Evolutionary conservation across 805 yeast species (phyloP).

Genomic region (Dipodascus albidus): DNA sequence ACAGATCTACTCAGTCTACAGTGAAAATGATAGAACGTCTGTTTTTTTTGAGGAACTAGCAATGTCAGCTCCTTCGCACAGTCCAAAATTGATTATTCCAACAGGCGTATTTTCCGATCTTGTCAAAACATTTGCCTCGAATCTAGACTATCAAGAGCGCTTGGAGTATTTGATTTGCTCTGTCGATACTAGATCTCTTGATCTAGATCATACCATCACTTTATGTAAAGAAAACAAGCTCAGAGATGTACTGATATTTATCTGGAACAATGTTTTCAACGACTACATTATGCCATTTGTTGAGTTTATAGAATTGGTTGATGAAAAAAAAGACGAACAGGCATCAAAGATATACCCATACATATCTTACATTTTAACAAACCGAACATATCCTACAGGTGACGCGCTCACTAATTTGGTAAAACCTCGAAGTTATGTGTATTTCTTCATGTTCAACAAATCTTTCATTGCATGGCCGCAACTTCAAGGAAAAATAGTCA

Average conservation of each 20-base stretch:
- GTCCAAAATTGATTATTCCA: conserved; percentile 36
- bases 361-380: conserved; percentile 58
- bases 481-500: conserved; percentile 30
- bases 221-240: conserved; percentile 47
- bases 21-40: conserved; percentile 22
- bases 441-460: conserved; percentile 50
- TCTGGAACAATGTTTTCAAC: conserved; percentile 57
- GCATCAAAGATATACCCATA: conserved; percentile 41
- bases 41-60: conserved; percentile 44
- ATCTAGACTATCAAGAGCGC: conserved; percentile 30
- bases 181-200: conserved; percentile 56
- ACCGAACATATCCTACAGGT: conserved; percentile 73
- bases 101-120: conserved; percentile 53
- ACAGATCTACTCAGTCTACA: conserved; percentile 34
- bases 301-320: conserved; percentile 38
- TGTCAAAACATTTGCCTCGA: conserved; percentile 38
- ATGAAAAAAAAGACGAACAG: conserved; percentile 12
- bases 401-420: conserved; percentile 24
- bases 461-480: conserved; percentile 18
- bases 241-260: conserved; percentile 51
- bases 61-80: conserved; percentile 33
- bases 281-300: conserved; percentile 66
- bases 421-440: conserved; percentile 34
- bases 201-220: conserved; percentile 62
- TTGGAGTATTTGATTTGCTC: conserved; percentile 62